These are phyloP conservation scores for Boletus patriciae DNA, from an alignment of 768 basidiomycete species.

Conservation along the genomic window DNA sequence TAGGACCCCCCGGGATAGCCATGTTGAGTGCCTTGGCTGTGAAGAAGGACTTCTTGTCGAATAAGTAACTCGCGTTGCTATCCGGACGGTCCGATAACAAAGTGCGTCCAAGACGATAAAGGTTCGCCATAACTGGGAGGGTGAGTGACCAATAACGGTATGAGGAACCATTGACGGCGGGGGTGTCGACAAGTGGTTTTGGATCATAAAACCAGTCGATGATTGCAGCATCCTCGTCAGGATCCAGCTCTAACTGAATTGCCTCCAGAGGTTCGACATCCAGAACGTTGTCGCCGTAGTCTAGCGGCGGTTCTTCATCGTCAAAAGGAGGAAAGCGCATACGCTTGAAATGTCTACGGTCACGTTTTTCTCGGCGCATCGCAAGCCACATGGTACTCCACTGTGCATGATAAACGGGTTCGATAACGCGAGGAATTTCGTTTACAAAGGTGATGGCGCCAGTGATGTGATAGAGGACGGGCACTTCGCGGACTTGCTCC, in stretches of 20 bases:
- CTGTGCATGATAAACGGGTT: conserved; percentile 97
- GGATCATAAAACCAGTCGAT: conserved; percentile 99
- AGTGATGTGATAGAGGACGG: conserved; percentile 97
- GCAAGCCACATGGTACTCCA: conserved; percentile 99
- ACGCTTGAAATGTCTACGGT: conserved; percentile 98
- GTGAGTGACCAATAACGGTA: conserved; percentile 93
- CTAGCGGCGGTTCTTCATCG: conserved; percentile 97
- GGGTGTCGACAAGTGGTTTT: conserved; percentile 87
- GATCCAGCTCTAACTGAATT: conserved; percentile 93
- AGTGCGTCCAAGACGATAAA: conserved; percentile 93
- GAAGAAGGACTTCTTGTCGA: conserved; percentile 98
- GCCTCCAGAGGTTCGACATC: conserved; percentile 98
- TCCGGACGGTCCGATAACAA: conserved; percentile 93
- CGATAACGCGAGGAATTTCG: conserved; percentile 94
- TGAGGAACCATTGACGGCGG: conserved; percentile 88
- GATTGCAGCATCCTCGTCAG: conserved; percentile 88
- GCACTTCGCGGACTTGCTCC: conserved; percentile 99
- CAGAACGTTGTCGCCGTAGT: conserved; percentile 98
- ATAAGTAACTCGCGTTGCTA: conserved; percentile 86
- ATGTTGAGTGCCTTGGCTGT: conserved; percentile 96
- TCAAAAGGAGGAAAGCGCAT: conserved; percentile 99
- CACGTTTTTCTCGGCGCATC: conserved; percentile 97
- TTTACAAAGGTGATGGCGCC: conserved; percentile 99
- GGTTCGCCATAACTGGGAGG: conserved; percentile 93
- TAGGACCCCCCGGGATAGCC: conserved; percentile 97